These are phyloP conservation scores for Liriodendron chinense DNA, from an alignment of 164 flowering plant genomes.

Conservation along the genomic window DNA sequence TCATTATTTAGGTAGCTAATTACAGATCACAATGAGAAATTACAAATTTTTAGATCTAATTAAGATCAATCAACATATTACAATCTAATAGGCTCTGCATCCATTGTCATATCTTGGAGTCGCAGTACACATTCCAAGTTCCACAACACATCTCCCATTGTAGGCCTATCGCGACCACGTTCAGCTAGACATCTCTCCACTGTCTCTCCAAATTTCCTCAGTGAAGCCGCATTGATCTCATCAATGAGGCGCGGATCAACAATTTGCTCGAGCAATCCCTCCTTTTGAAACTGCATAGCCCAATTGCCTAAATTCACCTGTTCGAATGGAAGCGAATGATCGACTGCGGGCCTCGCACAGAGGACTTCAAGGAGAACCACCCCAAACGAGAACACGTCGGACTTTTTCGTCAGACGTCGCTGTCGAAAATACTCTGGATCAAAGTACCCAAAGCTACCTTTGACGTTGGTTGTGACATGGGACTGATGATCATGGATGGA, in stretches of 20 bases:
- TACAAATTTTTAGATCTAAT: no score
- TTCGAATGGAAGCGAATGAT: conserved; percentile 56
- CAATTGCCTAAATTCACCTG: conserved; percentile 57
- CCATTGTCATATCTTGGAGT: conserved; percentile 48
- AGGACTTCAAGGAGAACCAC: conserved; percentile 23
- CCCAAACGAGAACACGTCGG: conserved; percentile 21
- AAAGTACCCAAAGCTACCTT: conserved; percentile 28
- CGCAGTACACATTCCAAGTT: conserved; percentile 61
- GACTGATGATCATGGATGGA: conserved; percentile 3
- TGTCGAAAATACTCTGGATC: conserved; percentile 22
- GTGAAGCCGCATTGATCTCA: conserved; percentile 43
- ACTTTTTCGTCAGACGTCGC: conserved; percentile 19
- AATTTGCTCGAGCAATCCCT: background rate
- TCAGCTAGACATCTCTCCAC: conserved; percentile 79
- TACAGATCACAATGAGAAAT: no score
- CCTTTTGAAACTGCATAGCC: background rate
- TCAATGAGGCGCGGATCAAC: conserved; percentile 16
- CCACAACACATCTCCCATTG: conserved; percentile 81
- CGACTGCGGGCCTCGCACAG: conserved; percentile 68
- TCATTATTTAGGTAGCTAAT: no score
- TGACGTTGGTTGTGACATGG: conserved; percentile 25
- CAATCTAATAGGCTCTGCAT: no score
- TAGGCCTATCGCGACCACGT: conserved; percentile 66
- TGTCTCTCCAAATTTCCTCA: conserved; percentile 59
- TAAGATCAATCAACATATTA: no score